These are phyloP conservation scores for Pleurotus djamor DNA, from an alignment of 768 basidiomycete species.

Conservation along the genomic window DNA sequence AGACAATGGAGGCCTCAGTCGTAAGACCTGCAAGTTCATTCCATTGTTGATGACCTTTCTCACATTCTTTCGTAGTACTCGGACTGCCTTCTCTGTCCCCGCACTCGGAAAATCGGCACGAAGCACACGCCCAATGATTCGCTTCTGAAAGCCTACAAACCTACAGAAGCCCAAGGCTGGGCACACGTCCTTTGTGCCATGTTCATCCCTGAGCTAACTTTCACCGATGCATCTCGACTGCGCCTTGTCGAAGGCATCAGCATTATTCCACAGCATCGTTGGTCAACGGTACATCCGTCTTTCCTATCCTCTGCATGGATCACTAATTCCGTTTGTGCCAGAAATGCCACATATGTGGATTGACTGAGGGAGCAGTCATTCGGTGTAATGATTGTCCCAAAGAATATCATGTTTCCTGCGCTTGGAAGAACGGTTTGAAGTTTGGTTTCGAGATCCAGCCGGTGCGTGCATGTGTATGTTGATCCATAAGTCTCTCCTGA, in stretches of 20 bases:
- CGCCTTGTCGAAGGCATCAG: conserved; percentile 86
- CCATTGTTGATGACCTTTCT: conserved; percentile 4
- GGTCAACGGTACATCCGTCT: conserved; percentile 58
- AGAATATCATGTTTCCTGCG: conserved; percentile 88
- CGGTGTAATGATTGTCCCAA: conserved; percentile 80
- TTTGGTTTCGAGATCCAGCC: conserved; percentile 94
- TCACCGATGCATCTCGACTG: conserved; percentile 71
- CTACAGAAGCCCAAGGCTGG: conserved; percentile 94
- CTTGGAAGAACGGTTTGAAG: conserved; percentile 78
- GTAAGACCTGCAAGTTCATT: conserved; percentile 32
- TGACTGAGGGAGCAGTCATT: conserved; percentile 74
- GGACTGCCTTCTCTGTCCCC: conserved; percentile 86
- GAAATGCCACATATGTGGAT: conserved; percentile 76
- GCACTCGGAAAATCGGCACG: conserved; percentile 45
- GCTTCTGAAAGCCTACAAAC: conserved; percentile 78
- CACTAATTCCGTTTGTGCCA: conserved; percentile 23
- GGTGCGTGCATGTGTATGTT: conserved; percentile 36
- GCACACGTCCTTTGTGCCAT: conserved; percentile 88
- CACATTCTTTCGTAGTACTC: conserved; percentile 48
- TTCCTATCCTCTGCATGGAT: not conserved
- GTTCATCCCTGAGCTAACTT: conserved; percentile 83
- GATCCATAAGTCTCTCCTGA: not conserved
- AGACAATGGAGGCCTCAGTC: conserved; percentile 76
- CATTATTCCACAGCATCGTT: conserved; percentile 65
- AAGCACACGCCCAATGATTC: conserved; percentile 52